Base-by-base conservation (phyloP, 192 early-diverging fungal genomes). In the Coemansia sp. region DNA sequence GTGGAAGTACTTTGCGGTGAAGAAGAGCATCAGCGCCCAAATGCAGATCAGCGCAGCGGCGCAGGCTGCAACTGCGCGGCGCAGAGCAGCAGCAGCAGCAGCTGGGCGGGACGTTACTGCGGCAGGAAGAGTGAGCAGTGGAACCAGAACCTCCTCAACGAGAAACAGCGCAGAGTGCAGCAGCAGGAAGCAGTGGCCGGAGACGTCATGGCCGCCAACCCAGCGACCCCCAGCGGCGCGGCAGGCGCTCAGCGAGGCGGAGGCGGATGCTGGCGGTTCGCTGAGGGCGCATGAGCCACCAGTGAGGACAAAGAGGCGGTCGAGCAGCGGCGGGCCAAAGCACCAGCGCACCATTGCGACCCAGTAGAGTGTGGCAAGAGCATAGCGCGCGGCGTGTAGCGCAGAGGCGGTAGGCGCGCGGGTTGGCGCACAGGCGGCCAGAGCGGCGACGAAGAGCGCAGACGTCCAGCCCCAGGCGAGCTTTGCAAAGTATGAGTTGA, bases 391-490 rank as follows among this genome's bases (percentile, higher is more conserved):
- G 2, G 69, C 69, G 59, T 46, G 43, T 67, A 34, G 53, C 29
- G 52, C 53, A 35, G 66, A 38, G 54, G 61, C 48, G 6, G 36
- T 20, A 8, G 66, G 49, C 17, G 66, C 3, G 59, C 66, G 66
- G 14, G 65, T 22, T 69, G 72, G 58, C 49, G 62, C 10, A 59
- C 53, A 84, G 64, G 32, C 46, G 15, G 53, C 69, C 5, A 89
- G 59, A 55, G 87, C 86, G 9, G 76, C 22, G 19, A 83, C 42
- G 55, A 88, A 88, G 29, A 88, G 76, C 13, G 86, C 43, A 23
- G 87, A 85, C 0, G 93, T 94, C 94, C 94, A 96, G 38, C 86
- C 88, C 94, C 94, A 96, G 15, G 88, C 93, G 33, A 75, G 74
- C 79, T 96, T 96, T 61, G 87, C 93, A 82, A 92, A 88, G 52